Evolutionary conservation across 805 yeast genomes (phyloP).

Genomic region (Spathaspora girioi): DNA sequence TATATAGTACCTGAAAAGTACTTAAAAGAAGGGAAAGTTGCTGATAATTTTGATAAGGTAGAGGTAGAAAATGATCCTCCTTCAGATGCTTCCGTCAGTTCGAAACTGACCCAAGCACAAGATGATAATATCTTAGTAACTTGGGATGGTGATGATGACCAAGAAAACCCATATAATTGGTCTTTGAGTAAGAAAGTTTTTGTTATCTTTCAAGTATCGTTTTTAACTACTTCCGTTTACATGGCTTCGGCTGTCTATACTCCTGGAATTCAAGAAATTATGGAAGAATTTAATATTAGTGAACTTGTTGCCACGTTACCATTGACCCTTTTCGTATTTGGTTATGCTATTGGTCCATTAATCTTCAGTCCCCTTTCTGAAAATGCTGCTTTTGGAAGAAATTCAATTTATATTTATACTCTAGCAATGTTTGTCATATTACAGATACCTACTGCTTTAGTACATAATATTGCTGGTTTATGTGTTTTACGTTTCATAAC

Average conservation of each 20-base stretch:
- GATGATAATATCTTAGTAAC: slow-evolving; percentile 11
- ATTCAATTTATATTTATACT: slow-evolving; percentile 44
- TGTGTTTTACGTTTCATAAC: slow-evolving; percentile 48
- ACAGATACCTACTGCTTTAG: slow-evolving; percentile 56
- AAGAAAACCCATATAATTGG: slow-evolving; percentile 60
- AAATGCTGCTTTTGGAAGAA: slow-evolving; percentile 50
- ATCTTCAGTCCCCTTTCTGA: slow-evolving; percentile 58
- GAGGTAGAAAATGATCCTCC: not conserved
- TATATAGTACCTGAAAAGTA: slow-evolving; percentile 33
- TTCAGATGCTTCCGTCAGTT: not conserved
- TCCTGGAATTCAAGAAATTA: slow-evolving; percentile 46
- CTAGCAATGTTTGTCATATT: slow-evolving; percentile 45
- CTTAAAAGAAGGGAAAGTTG: slow-evolving; percentile 6
- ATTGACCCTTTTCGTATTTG: slow-evolving; percentile 52
- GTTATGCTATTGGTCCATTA: slow-evolving; percentile 61
- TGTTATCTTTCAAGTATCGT: slow-evolving; percentile 34
- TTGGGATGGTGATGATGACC: slow-evolving; percentile 46
- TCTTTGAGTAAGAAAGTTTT: slow-evolving; percentile 34
- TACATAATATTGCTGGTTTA: slow-evolving; percentile 47
- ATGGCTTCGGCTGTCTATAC: slow-evolving; percentile 56
- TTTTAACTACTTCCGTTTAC: slow-evolving; percentile 50
- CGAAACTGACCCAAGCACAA: not conserved
- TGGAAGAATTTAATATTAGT: slow-evolving; percentile 41
- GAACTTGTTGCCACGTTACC: slow-evolving; percentile 47
- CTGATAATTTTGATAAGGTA: not conserved